phyloP scores from a whole-genome alignment of 352 stramenopile species.

The Phytopythium litorale region DNA sequence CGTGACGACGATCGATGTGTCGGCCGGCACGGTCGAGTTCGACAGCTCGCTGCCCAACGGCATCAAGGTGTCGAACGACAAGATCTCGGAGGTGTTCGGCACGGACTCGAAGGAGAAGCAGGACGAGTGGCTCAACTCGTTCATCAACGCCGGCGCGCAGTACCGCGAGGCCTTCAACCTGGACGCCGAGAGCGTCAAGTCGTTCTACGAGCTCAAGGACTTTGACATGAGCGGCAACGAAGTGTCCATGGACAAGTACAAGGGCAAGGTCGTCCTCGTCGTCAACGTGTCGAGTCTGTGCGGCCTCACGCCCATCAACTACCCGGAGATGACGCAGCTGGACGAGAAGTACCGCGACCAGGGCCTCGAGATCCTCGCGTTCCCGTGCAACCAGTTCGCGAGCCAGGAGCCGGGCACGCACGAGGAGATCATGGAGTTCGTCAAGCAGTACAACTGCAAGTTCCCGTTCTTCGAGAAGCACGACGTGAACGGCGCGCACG shows the following conservation, averaged over 20 bases:
- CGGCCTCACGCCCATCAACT: slow-evolving; percentile 81
- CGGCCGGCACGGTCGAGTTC: slow-evolving; percentile 27
- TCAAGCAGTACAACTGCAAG: slow-evolving; percentile 46
- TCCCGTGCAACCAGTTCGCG: slow-evolving; percentile 90
- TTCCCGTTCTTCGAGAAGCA: slow-evolving; percentile 72
- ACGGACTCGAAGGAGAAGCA: slow-evolving; percentile 36
- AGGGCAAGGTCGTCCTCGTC: slow-evolving; percentile 59
- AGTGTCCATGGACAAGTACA: slow-evolving; percentile 64
- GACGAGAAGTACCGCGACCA: slow-evolving; percentile 64
- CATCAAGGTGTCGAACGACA: slow-evolving; percentile 39
- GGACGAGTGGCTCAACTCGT: slow-evolving; percentile 46
- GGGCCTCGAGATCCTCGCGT: slow-evolving; percentile 69
- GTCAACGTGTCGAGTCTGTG: slow-evolving; percentile 87
- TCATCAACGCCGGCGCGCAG: slow-evolving; percentile 38
- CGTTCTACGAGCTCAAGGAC: slow-evolving; percentile 83
- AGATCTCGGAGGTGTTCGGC: slow-evolving; percentile 26
- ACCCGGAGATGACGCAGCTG: slow-evolving; percentile 80
- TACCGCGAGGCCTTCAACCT: slow-evolving; percentile 42
- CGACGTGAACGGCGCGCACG: slow-evolving; percentile 82
- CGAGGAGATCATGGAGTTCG: slow-evolving; percentile 75
- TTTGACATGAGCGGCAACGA: slow-evolving; percentile 64
- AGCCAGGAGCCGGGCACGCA: slow-evolving; percentile 47
- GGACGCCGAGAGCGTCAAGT: slow-evolving; percentile 21
- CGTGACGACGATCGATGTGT: slow-evolving; percentile 21
- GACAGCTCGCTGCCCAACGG: slow-evolving; percentile 23